Base-by-base conservation (phyloP, 2,329 filamentous ascomycete genomes). In the Geosmithia putterillii region DNA sequence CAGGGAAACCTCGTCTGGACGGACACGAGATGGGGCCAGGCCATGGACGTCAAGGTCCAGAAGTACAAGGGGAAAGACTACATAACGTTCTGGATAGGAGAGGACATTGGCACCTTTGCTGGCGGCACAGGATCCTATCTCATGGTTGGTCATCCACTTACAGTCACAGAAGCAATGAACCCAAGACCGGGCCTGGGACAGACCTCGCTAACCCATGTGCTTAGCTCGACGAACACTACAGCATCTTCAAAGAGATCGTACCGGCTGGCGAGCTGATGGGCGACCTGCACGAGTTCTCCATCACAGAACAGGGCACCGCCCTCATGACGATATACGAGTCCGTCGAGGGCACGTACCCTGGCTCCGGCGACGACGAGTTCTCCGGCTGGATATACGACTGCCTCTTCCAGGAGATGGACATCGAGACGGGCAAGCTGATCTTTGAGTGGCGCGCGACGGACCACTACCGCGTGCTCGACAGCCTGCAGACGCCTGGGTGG, bases 371-470 rank as follows among this genome's bases (percentile, higher is more conserved):
- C 17, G 15, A 7, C 14, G 19, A 32, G 6, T 32, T 14, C 6
- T 32, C 48, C 25, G 54, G 48, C 9, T 54, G 53, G 56, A 55
- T 62, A 40, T 51, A 57, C 42, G 60, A 63, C 46, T 57, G 56
- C 47, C 50, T 60, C 14, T 61, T 64, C 39, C 59, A 63, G 45
- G 71, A 75, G 54, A 59, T 75, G 25, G 65, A 74, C 48, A 60
- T 74, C n/a, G 63, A 63, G 9, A 71, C 67, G 2, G 65, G 67
- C 18, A 55, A 61, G 38, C 54, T 74, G 32, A 40, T 74, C 6
- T 74, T 73, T 46, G 64, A 73, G 47, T 76, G 72, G 51, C 52
- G 44, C 22, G 49, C 54, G 3, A 54, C 50, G 1, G 52, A 62
- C 15, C 54, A 62, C 46, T 57, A 59, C n/a, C 22, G 43, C 2